Evolutionary conservation across 495 filamentous ascomycete species (phyloP).

Genomic region (Penicillium roqueforti): DNA sequence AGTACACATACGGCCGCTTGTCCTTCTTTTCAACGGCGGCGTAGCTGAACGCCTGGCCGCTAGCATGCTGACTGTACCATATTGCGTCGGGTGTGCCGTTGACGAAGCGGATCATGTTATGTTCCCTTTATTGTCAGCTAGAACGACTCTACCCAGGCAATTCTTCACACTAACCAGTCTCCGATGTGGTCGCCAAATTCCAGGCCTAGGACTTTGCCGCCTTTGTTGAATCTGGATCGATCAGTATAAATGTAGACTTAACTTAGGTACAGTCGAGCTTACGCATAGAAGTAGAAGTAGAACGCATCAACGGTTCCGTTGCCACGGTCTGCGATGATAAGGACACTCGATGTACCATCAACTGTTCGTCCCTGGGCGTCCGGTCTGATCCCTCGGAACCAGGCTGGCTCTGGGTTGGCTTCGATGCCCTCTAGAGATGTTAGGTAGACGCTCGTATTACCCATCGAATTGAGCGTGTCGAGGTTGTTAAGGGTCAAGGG

Average conservation of each 20-base stretch:
- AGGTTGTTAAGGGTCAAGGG: constrained; percentile 55
- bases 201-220: constrained; percentile 45
- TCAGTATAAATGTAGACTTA: neutral
- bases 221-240: constrained; percentile 44
- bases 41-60: constrained; percentile 62
- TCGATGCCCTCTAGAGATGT: constrained; percentile 55
- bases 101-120: constrained; percentile 64
- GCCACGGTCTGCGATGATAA: constrained; percentile 57
- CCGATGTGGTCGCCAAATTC: constrained; percentile 60
- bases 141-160: neutral
- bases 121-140: constrained; percentile 40
- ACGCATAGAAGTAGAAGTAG: constrained; percentile 68
- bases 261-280: constrained; percentile 1
- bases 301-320: constrained; percentile 56
- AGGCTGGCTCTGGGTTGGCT: constrained; percentile 45
- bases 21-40: constrained; percentile 48
- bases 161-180: constrained; percentile 47
- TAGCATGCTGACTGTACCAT: constrained; percentile 61
- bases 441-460: constrained; percentile 52
- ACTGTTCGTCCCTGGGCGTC: constrained; percentile 45
- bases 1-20: constrained; percentile 50
- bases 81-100: constrained; percentile 53
- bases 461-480: constrained; percentile 47
- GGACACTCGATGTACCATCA: constrained; percentile 41
- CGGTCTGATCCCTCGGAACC: constrained; percentile 50